phyloP scores from a whole-genome alignment of 192 early-diverging fungal genomes.

The Jimgerdemannia flammicorona region DNA sequence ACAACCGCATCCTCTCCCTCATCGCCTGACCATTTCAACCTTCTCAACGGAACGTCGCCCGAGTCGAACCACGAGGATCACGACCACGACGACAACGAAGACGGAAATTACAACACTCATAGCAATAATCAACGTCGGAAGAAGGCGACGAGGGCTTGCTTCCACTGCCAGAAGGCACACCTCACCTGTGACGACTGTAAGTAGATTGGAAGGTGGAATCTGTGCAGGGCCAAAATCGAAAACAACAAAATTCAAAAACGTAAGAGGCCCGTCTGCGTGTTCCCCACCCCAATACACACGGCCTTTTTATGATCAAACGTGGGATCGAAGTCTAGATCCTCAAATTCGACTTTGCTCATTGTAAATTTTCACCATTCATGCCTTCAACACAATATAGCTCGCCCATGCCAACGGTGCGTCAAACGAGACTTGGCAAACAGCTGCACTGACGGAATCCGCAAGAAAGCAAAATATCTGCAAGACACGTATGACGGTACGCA shows the following conservation, averaged over 20 bases:
- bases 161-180: conserved; percentile 73
- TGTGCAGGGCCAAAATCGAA: no score
- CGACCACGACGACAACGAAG: no score
- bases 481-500: conserved; percentile 48
- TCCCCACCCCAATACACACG: background rate
- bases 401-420: conserved; percentile 86
- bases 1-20: no score
- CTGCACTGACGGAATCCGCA: conserved; percentile 82
- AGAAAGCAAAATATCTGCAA: conserved; percentile 89
- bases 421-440: conserved; percentile 72
- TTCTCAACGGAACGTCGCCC: no score
- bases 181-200: conserved; percentile 71
- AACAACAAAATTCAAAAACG: no score
- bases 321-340: background rate
- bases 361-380: conserved; percentile 1
- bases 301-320: background rate
- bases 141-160: conserved; percentile 42
- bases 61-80: no score
- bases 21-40: no score
- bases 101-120: background rate
- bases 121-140: conserved; percentile 1
- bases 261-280: no score
- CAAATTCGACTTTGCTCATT: background rate
- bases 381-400: conserved; percentile 35
- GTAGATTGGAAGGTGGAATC: conserved; percentile 2